Percentiles rank a stretch among this genome's conserved stretches.
phyloP scores from a whole-genome alignment of 2,329 filamentous ascomycete species.

The Cladophialophora chaetospira region DNA sequence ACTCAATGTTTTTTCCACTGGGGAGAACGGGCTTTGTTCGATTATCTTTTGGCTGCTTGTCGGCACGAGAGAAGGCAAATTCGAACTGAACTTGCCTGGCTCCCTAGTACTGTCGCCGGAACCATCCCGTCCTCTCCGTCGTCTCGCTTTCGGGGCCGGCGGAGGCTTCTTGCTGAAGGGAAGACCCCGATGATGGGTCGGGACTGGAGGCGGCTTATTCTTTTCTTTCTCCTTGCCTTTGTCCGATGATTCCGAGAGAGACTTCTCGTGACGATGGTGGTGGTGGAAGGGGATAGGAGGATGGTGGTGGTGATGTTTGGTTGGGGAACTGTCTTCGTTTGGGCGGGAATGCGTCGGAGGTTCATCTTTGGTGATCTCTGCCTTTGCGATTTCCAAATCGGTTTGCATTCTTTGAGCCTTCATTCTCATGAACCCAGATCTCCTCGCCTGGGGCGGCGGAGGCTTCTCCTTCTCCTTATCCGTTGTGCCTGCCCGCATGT shows the following conservation, averaged over 20 bases:
- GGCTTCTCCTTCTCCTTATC: constrained; percentile 34
- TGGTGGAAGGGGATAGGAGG: constrained; percentile 12
- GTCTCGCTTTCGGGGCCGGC: constrained; percentile 43
- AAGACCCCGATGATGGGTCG: constrained; percentile 20
- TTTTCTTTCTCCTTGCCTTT: constrained; percentile 12
- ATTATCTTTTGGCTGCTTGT: constrained; percentile 21
- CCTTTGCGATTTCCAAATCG: constrained; percentile 21
- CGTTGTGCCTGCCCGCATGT: constrained; percentile 28
- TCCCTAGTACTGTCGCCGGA: constrained; percentile 30
- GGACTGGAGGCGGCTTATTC: constrained; percentile 18
- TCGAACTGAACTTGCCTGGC: constrained; percentile 31
- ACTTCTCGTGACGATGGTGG: constrained; percentile 12
- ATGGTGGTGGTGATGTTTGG: constrained; percentile 10
- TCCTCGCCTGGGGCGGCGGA: constrained; percentile 34
- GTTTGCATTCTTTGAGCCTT: constrained; percentile 16
- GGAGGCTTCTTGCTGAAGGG: constrained; percentile 32
- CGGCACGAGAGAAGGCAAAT: constrained; percentile 30
- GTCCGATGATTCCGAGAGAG: not conserved
- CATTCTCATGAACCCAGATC: constrained; percentile 31
- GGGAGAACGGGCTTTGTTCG: constrained; percentile 24
- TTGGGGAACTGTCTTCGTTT: not conserved
- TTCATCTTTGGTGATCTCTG: constrained; percentile 2
- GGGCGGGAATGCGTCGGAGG: not conserved
- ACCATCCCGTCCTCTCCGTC: constrained; percentile 41
- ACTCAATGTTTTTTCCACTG: constrained; percentile 24